These are phyloP conservation scores for Taphrina deformans DNA, from an alignment of 1,139 yeast genomes.

Conservation along the genomic window DNA sequence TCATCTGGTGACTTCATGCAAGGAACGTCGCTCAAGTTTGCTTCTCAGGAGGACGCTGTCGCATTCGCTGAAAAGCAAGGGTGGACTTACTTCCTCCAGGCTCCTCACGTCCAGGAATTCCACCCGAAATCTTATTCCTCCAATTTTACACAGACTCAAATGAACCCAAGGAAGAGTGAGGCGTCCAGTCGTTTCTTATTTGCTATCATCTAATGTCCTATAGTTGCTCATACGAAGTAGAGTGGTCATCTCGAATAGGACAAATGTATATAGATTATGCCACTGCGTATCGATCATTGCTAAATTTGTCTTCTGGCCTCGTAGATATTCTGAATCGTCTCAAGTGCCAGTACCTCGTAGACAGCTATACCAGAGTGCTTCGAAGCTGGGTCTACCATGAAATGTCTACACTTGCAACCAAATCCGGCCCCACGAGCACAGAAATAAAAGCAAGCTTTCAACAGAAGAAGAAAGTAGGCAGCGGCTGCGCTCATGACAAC, in stretches of 20 bases:
- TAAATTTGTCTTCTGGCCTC: no score
- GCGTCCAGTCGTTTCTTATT: no score
- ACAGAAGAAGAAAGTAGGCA: no score
- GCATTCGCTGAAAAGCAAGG: conserved; percentile 81
- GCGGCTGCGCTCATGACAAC: no score
- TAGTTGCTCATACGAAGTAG: conserved; percentile 31
- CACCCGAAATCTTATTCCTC: conserved; percentile 72
- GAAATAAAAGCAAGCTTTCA: no score
- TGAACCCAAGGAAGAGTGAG: conserved; percentile 29
- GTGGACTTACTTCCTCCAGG: conserved; percentile 81
- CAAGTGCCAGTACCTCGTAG: no score
- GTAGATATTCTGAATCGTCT: no score
- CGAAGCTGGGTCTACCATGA: no score
- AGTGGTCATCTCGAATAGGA: neutral
- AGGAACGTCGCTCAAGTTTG: conserved; percentile 75
- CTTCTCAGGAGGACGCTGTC: conserved; percentile 72
- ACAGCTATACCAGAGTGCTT: no score
- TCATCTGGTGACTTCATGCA: conserved; percentile 83
- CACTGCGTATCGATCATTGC: neutral
- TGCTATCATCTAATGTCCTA: neutral
- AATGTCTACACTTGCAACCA: no score
- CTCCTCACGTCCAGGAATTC: conserved; percentile 73
- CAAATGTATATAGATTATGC: neutral
- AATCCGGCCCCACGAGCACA: no score
- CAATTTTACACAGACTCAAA: conserved; percentile 46